Evolutionary conservation across 257 asterid genomes (phyloP), one percentile per base, ranked within the genome.

Genomic region (Przewalskia tangutica): DNA sequence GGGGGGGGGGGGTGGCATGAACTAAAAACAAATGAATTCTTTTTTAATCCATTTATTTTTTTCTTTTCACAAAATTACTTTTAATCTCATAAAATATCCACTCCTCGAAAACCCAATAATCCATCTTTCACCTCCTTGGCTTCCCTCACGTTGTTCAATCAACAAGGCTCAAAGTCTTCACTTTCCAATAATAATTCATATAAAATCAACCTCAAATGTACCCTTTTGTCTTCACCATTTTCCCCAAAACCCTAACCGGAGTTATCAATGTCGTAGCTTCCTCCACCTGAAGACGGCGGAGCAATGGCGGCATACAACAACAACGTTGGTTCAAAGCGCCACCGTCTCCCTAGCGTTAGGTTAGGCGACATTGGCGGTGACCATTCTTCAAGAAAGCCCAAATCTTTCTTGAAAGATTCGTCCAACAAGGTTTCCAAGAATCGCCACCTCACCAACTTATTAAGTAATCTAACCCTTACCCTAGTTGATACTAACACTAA

Each of bases 341-440:
- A 81, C 55, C 82, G 86, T 34, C 81, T 84, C 4, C 86, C 86
- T 12, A 84, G 84, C 62, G 84, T 84, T 55, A 68, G 84, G 13
- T 38, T 84, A 53, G 84, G 82, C 6, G 86, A 81, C 78, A 34
- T 80, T 62, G 85, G 82, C 11, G 86, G 63, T 6, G 71, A 79
- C 0, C 16, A 44, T 60, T 42, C 76, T 65, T 79, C 46, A 4
- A 73, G 46, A 20, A 79, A 38, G 36, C 5, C 32, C 58, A 64
- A 48, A 50, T 17, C 62, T 54, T 79, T 40, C 20, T 62, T 50
- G 77, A 82, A 62, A 70, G 42, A 14, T 23, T 13, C 79, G 7
- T 44, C 68, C 62, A 64, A 32, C 77, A 27, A 50, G 20, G 44
- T 50, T 17, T 63, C 79, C 4, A 80, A 40, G 54, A 60, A 80